These are phyloP conservation scores for Vigna hirtella DNA, from an alignment of 306 rosid species.

Conservation along the genomic window DNA sequence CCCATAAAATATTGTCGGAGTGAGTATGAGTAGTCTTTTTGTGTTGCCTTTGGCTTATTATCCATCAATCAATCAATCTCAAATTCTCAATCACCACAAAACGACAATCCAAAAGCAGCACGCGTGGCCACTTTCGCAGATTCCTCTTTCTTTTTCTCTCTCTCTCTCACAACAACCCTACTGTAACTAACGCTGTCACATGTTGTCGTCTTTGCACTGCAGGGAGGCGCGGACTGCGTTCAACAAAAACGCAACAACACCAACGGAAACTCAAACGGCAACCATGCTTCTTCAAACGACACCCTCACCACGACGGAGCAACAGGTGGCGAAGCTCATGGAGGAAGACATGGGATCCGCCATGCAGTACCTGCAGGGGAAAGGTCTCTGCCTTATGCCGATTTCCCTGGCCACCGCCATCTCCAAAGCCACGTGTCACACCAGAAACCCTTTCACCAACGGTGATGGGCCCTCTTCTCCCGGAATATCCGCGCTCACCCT, in stretches of 20 bases:
- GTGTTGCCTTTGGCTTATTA: constrained; percentile 33
- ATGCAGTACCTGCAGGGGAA: constrained; percentile 98
- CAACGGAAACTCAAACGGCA: constrained; percentile 60
- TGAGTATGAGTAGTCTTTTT: constrained; percentile 10
- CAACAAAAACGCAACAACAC: constrained; percentile 47
- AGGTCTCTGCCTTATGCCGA: constrained; percentile 98
- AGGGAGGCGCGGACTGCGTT: constrained; percentile 85
- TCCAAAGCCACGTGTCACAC: constrained; percentile 87
- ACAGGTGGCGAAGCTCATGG: constrained; percentile 94
- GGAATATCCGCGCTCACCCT: constrained; percentile 83
- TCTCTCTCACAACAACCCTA: not conserved
- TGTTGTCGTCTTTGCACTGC: not conserved
- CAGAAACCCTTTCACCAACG: constrained; percentile 67
- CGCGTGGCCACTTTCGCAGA: constrained; percentile 85
- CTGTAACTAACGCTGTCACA: constrained; percentile 21
- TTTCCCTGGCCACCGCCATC: constrained; percentile 90
- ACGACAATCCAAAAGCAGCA: constrained; percentile 84
- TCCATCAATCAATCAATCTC: constrained; percentile 14
- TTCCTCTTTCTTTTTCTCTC: constrained; percentile 52
- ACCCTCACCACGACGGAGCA: constrained; percentile 85
- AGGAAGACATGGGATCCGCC: constrained; percentile 98
- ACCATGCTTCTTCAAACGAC: constrained; percentile 64
- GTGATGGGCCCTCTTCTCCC: constrained; percentile 87
- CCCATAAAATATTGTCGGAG: constrained; percentile 45
- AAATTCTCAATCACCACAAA: constrained; percentile 56